Conservation (phyloP, 495 filamentous ascomycete genomes). For the Penicillium simplicissimum region DNA sequence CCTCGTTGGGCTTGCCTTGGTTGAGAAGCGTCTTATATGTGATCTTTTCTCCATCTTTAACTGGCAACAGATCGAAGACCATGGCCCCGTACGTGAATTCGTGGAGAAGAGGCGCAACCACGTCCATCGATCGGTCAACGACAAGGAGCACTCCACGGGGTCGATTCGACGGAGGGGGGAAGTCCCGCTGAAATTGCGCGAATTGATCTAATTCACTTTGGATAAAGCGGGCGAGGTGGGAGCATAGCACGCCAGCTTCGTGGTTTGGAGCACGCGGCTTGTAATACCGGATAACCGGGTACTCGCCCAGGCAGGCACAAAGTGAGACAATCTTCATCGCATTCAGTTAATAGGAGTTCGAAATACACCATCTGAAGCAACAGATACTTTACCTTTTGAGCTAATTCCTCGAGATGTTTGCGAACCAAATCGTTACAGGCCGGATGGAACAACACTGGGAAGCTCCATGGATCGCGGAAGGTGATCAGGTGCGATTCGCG, state of each 20-base stretch:
- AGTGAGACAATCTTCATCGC: constrained; percentile 71
- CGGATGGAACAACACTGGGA: constrained; percentile 89
- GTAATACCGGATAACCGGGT: constrained; percentile 90
- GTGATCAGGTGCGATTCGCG: constrained; percentile 89
- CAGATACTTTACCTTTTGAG: constrained; percentile 69
- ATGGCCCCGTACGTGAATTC: constrained; percentile 99
- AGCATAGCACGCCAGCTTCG: constrained; percentile 83
- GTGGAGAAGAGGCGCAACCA: constrained; percentile 82
- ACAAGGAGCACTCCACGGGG: constrained; percentile 84
- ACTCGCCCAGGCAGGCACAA: constrained; percentile 82
- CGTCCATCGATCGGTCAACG: constrained; percentile 88
- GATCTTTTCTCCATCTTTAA: constrained; percentile 84
- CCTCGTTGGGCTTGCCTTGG: constrained; percentile 62
- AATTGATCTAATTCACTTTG: constrained; percentile 88
- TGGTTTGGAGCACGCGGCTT: constrained; percentile 70
- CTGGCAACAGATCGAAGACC: constrained; percentile 87
- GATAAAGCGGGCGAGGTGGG: constrained; percentile 87
- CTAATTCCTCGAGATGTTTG: constrained; percentile 75
- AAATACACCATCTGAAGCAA: neutral
- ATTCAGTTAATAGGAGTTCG: constrained; percentile 27
- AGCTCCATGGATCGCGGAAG: constrained; percentile 92
- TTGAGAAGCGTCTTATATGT: constrained; percentile 79
- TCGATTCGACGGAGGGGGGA: constrained; percentile 75
- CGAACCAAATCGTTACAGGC: constrained; percentile 80
- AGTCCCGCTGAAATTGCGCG: constrained; percentile 75